Evolutionary conservation across 1,284 basidiomycete species (phyloP).

Genomic region (Thecaphora thlaspeos): DNA sequence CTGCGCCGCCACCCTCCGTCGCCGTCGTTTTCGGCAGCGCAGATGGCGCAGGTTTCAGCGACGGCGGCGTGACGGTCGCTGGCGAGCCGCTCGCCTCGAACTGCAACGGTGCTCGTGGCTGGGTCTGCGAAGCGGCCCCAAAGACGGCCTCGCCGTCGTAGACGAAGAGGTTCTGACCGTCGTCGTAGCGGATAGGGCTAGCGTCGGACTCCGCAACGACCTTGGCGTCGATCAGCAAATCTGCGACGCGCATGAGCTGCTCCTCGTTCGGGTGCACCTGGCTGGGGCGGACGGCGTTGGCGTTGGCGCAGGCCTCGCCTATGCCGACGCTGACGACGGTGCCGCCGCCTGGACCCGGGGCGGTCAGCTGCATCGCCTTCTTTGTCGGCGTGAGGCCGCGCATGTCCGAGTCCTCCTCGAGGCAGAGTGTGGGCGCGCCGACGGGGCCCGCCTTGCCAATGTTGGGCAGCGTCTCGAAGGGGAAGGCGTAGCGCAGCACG

Average conservation of each 20-base stretch:
- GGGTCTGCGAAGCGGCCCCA: neutral
- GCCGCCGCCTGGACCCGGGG: constrained; percentile 7
- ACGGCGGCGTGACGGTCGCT: neutral
- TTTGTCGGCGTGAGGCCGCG: constrained; percentile 81
- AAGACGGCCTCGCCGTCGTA: constrained; percentile 6
- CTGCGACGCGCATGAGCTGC: constrained; percentile 86
- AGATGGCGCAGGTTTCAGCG: neutral
- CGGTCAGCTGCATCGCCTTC: constrained; percentile 59
- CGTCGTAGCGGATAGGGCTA: constrained; percentile 45
- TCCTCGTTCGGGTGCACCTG: constrained; percentile 89
- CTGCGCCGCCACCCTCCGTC: neutral
- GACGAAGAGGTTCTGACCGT: constrained; percentile 38
- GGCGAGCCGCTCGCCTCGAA: constrained; percentile 11
- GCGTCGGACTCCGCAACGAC: constrained; percentile 65
- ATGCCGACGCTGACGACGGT: constrained; percentile 28
- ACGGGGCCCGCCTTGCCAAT: constrained; percentile 56
- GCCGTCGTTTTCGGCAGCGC: constrained; percentile 1
- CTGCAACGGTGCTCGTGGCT: neutral
- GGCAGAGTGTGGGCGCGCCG: constrained; percentile 60
- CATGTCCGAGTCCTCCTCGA: constrained; percentile 91
- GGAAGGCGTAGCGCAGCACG: constrained; percentile 70
- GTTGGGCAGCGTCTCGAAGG: constrained; percentile 66
- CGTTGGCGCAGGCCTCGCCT: constrained; percentile 35
- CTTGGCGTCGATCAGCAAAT: constrained; percentile 75
- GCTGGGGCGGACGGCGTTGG: constrained; percentile 21